Evolutionary conservation across 2,329 filamentous ascomycete genomes (phyloP), one percentile per base, ranked within the genome.

Genomic region (Scorias spongiosa): DNA sequence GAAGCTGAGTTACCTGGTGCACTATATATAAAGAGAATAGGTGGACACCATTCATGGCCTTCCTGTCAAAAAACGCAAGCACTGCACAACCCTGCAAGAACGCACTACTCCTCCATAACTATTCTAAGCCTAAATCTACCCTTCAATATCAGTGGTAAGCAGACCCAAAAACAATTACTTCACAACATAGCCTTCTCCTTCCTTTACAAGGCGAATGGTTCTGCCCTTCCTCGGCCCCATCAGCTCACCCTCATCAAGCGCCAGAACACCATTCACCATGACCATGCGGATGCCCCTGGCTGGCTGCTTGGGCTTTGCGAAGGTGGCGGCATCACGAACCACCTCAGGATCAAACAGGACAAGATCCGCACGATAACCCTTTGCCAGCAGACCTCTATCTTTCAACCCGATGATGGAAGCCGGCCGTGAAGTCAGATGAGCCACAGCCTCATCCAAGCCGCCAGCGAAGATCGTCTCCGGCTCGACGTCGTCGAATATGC

Each of bases 281-380:
- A 56, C 54, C 14, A 41, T 40, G 12, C 54, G 40, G 20, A 57
- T 52, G 2, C 54, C 54, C 11, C 48, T 49, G 20, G 54, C 54
- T 30, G 51, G 42, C 44, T 49, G 46, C 42, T 54, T 47, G 26
- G 54, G 54, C 11, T 51, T 40, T 26, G 49, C 48, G 45, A 51
- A 57, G 5, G 54, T 57, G 18, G 52, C 54, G n/a, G 30, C 47
- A 46, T 57, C 54, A 5, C 49, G 43, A 6, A 57, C 50, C 17
- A n/a, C 44, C 11, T 51, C 47, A 5, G 47, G 44, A 44, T 56
- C 47, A 39, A 56, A 56, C 18, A 57, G 39, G 10, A 56, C 52
- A 15, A 57, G 38, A 49, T 57, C 54, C 28, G 54, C 54, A 26
- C 48, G 42, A 37, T 48, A 55, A 1, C 52, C 54, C 44, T 51